Conservation (phyloP, 441 rosid genomes). For the Eruca vesicaria region DNA sequence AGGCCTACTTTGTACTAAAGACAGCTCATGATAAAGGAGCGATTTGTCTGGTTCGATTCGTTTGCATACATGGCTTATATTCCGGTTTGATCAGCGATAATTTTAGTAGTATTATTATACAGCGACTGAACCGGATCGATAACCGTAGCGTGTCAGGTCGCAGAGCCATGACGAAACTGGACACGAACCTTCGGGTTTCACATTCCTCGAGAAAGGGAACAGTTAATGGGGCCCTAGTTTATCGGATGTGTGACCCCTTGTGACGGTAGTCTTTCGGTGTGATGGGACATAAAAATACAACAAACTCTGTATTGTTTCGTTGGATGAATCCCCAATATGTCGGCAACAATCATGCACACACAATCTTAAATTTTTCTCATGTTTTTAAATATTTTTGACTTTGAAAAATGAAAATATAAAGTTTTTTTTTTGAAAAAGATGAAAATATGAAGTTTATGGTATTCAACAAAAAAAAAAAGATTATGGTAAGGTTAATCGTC, state of each 20-base stretch:
- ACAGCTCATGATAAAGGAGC: constrained; percentile 4
- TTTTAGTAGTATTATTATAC: neutral
- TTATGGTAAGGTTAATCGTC: neutral
- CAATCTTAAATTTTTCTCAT: neutral
- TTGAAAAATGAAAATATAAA: neutral
- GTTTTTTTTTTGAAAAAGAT: neutral
- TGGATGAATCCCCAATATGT: constrained; percentile 32
- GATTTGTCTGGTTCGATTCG: constrained; percentile 14
- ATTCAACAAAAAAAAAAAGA: too few species aligned
- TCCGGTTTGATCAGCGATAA: neutral
- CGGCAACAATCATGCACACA: constrained; percentile 35
- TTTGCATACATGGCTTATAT: neutral
- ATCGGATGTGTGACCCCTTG: constrained; percentile 22
- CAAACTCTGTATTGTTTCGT: constrained; percentile 12
- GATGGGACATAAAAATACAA: constrained; percentile 13
- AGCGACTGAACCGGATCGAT: neutral
- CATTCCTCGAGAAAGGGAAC: constrained; percentile 8
- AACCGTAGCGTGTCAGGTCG: constrained; percentile 19
- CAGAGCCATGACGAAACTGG: constrained; percentile 11
- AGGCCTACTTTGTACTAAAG: neutral
- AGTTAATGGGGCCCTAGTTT: constrained; percentile 24
- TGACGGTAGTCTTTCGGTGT: constrained; percentile 10
- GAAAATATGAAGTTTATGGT: neutral
- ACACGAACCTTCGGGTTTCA: constrained; percentile 18
- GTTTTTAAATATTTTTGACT: neutral